phyloP scores from a whole-genome alignment of 73 alveolate species.

The Uronychia binucleata region DNA sequence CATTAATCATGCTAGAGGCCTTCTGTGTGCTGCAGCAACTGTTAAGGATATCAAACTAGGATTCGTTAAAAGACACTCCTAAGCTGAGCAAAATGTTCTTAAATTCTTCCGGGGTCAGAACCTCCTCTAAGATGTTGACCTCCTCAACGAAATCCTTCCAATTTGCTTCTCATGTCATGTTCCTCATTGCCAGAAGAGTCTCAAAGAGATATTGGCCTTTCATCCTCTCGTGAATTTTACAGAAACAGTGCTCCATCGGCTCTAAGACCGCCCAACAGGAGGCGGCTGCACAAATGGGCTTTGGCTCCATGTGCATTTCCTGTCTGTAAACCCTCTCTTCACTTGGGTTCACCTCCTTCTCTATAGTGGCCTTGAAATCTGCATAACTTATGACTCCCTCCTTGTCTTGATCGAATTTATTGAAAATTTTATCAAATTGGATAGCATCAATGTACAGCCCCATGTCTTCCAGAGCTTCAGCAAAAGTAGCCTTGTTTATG shows the following conservation, averaged over 20 bases:
- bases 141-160: too few relatives aligned
- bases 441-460: slow-evolving; percentile 35
- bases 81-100: too few relatives aligned
- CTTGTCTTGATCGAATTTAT: slow-evolving; percentile 53
- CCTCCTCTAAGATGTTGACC: too few relatives aligned
- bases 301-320: background rate
- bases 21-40: too few relatives aligned
- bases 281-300: background rate
- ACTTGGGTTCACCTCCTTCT: slow-evolving; percentile 38
- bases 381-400: slow-evolving; percentile 54
- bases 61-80: too few relatives aligned
- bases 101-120: too few relatives aligned
- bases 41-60: too few relatives aligned
- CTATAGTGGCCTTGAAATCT: slow-evolving; percentile 52
- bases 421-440: slow-evolving; percentile 33
- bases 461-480: slow-evolving; percentile 30
- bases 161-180: background rate
- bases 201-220: background rate
- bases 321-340: slow-evolving; percentile 19
- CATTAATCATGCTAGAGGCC: too few relatives aligned
- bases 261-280: background rate
- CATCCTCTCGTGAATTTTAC: background rate
- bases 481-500: background rate
- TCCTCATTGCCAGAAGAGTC: background rate
- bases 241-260: background rate